Evolutionary conservation across 148 eudicot species (phyloP), one percentile per base, ranked within the genome.

Genomic region (Limonium bicolor): DNA sequence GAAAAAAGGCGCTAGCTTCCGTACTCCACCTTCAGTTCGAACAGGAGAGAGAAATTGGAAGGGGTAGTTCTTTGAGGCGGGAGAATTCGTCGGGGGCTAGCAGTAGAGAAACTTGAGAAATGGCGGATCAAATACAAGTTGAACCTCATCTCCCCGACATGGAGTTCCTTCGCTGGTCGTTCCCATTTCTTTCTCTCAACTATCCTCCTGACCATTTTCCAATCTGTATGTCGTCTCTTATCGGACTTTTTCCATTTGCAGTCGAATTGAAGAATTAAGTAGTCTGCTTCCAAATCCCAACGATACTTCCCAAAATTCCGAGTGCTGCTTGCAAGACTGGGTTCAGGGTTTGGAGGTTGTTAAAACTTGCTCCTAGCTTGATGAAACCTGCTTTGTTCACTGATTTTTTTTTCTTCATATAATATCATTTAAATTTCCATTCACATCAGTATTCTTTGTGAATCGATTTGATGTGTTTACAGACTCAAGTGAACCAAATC

Each of bases 231-330:
- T 31, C 6, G 24, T 7, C 37, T 28, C 16, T 15, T 3, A 27
- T 24, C 24, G 11, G 13, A 26, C 40, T 36, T 3, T 16, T 11
- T 6, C 19, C 11, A 8, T 18, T 13, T 32, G 20, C 58, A 85
- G 95, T 59, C 53, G 64, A 62, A 72, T 86, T 33, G 53, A 23
- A 29, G 86, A 75, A 42, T 65, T 77, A 4, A 43, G 58, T 44
- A 27, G 43, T 25, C 44, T 61, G 21, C 68, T 56, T 13, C 19
- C 43, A 15, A 48, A 45, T 45, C 36, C 60, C 27, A 16, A 49
- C 26, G 33, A 62, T 7, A 1, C 12, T 19, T 3, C 24, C 23
- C 50, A 6, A 0, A 69, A 72, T 36, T 66, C 60, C 27, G 68
- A 77, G 7, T 22, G 50, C 3, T 40, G 71, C 15, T 39, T 77